Evolutionary conservation across 306 rosid species (phyloP).

Genomic region (Argentina anserina): DNA sequence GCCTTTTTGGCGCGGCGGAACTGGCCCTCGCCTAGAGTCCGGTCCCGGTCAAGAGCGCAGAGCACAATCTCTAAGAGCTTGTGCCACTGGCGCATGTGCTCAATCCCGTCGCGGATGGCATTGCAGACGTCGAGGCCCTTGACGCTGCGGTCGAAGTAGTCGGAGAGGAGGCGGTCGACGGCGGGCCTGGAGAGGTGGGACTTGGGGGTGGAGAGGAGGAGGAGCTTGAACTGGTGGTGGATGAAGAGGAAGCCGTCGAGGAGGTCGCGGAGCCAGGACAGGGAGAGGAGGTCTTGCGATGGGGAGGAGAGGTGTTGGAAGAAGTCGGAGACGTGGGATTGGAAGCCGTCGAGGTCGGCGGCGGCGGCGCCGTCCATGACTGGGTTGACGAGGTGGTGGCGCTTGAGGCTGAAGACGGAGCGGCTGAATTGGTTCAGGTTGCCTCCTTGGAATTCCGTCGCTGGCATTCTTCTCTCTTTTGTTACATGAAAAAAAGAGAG

Average conservation of each 20-base stretch:
- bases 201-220: constrained; percentile 42
- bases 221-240: constrained; percentile 58
- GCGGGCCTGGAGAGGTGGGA: constrained; percentile 34
- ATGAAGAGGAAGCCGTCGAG: constrained; percentile 58
- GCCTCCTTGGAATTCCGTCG: constrained; percentile 53
- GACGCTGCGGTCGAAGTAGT: constrained; percentile 68
- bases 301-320: constrained; percentile 43
- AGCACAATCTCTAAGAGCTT: constrained; percentile 70
- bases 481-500: not conserved
- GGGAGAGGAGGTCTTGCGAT: constrained; percentile 50
- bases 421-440: constrained; percentile 52
- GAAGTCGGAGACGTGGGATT: constrained; percentile 45
- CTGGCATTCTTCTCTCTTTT: constrained; percentile 47
- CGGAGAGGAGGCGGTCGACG: constrained; percentile 64
- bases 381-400: constrained; percentile 8
- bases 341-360: constrained; percentile 59
- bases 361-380: constrained; percentile 22
- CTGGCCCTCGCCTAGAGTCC: constrained; percentile 68
- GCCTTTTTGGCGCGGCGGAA: constrained; percentile 90
- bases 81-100: constrained; percentile 77
- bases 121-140: constrained; percentile 88
- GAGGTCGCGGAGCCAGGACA: constrained; percentile 67
- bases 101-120: constrained; percentile 82
- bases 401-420: constrained; percentile 45
- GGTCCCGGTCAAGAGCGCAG: constrained; percentile 51